Conservation (phyloP, 208 protist species). For the Leishmania lainsoni region DNA sequence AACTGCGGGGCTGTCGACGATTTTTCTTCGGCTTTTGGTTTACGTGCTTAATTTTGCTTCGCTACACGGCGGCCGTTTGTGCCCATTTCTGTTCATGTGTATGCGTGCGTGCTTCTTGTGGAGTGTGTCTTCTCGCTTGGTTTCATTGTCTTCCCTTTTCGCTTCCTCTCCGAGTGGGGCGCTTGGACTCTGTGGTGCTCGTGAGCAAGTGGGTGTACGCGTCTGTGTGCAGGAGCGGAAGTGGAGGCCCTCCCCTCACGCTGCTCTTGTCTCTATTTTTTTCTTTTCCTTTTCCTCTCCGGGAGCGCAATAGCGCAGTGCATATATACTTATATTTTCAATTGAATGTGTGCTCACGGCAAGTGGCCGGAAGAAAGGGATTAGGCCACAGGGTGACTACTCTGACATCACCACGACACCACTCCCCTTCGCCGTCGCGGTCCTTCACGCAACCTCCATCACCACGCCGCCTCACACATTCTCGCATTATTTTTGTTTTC, state of each 20-base stretch:
- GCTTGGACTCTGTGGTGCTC: neutral
- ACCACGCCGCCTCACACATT: neutral
- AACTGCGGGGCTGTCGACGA: neutral
- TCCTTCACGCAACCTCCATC: neutral
- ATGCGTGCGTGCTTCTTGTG: neutral
- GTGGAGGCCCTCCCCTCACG: neutral
- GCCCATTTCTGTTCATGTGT: neutral
- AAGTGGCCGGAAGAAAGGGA: neutral
- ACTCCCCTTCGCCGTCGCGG: neutral
- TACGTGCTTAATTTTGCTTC: neutral
- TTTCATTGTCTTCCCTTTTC: neutral
- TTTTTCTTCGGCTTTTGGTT: neutral
- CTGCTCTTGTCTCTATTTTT: neutral
- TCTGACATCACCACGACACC: neutral
- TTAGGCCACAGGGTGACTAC: neutral
- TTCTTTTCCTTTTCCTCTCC: neutral
- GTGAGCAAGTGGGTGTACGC: neutral
- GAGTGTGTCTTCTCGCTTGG: neutral
- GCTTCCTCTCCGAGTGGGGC: neutral
- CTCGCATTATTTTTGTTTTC: slow-evolving; percentile 8
- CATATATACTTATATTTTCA: neutral
- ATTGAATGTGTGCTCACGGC: neutral
- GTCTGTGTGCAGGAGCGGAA: neutral
- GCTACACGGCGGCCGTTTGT: neutral
- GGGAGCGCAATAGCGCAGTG: neutral